phyloP scores from a whole-genome alignment of 2,329 filamentous ascomycete species.

The Penicillium digitatum region DNA sequence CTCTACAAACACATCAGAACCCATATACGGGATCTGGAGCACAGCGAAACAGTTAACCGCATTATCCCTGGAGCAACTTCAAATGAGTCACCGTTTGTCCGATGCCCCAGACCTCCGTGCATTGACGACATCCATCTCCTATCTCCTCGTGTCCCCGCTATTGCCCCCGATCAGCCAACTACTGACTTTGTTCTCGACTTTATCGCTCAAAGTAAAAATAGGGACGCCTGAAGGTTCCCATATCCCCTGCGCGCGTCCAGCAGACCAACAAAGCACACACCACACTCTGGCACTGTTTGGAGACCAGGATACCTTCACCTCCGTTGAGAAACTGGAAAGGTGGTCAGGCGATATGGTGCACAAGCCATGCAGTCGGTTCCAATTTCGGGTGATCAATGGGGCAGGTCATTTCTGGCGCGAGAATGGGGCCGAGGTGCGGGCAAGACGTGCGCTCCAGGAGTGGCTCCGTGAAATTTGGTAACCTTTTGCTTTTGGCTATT shows the following conservation, averaged over 20 bases:
- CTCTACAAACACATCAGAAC: constrained; percentile 51
- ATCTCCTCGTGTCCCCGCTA: constrained; percentile 65
- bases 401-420: constrained; percentile 65
- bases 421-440: constrained; percentile 44
- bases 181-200: constrained; percentile 57
- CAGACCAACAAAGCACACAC: constrained; percentile 53
- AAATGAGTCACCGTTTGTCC: background rate
- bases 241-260: constrained; percentile 42
- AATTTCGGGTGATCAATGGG: constrained; percentile 47
- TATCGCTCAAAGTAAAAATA: constrained; percentile 33
- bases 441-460: constrained; percentile 38
- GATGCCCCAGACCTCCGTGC: constrained; percentile 4
- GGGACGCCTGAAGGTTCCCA: constrained; percentile 27
- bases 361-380: constrained; percentile 46
- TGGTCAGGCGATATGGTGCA: constrained; percentile 60
- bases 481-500: background rate
- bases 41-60: constrained; percentile 66
- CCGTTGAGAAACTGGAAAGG: constrained; percentile 57
- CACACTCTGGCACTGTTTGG: constrained; percentile 70
- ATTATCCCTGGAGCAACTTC: constrained; percentile 53
- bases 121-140: constrained; percentile 33
- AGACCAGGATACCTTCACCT: constrained; percentile 69
- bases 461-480: constrained; percentile 36
- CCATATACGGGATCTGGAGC: constrained; percentile 65
- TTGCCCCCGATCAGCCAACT: constrained; percentile 54